phyloP scores from a whole-genome alignment of 345 rosid species.

The Ceriops decandra region DNA sequence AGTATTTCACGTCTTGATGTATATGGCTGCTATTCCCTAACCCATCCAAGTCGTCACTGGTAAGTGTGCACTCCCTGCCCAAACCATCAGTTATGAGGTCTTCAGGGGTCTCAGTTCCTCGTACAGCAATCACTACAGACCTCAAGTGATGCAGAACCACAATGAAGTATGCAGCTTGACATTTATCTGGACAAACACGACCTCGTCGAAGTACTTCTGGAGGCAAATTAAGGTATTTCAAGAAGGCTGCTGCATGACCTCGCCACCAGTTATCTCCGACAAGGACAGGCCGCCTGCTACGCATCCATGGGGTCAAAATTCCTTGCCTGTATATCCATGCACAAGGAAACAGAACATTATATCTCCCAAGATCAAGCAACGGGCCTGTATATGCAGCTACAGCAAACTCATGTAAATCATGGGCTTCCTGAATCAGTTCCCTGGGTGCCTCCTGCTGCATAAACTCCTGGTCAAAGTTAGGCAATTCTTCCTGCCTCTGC shows the following conservation, averaged over 20 bases:
- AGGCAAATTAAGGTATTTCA: conserved; percentile 59
- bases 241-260: conserved; percentile 92
- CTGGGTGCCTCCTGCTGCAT: conserved; percentile 48
- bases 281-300: conserved; percentile 72
- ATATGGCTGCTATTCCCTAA: conserved; percentile 48
- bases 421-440: conserved; percentile 57
- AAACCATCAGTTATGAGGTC: conserved; percentile 95
- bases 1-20: conserved; percentile 30
- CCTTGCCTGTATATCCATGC: conserved; percentile 88
- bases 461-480: conserved; percentile 38
- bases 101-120: conserved; percentile 95
- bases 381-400: conserved; percentile 98
- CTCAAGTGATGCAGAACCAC: conserved; percentile 70
- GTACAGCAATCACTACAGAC: conserved; percentile 71
- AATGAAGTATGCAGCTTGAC: conserved; percentile 85
- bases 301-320: conserved; percentile 73
- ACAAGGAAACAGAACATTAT: conserved; percentile 70
- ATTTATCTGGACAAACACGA: conserved; percentile 68
- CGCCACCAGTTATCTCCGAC: conserved; percentile 96
- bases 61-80: conserved; percentile 63
- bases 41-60: conserved; percentile 69
- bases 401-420: conserved; percentile 71
- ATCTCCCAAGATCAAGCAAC: conserved; percentile 85
- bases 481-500: conserved; percentile 46
- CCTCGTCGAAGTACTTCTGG: conserved; percentile 63